These are phyloP conservation scores for Termitomyces sp. DNA, from an alignment of 1,284 basidiomycete genomes.

Conservation along the genomic window DNA sequence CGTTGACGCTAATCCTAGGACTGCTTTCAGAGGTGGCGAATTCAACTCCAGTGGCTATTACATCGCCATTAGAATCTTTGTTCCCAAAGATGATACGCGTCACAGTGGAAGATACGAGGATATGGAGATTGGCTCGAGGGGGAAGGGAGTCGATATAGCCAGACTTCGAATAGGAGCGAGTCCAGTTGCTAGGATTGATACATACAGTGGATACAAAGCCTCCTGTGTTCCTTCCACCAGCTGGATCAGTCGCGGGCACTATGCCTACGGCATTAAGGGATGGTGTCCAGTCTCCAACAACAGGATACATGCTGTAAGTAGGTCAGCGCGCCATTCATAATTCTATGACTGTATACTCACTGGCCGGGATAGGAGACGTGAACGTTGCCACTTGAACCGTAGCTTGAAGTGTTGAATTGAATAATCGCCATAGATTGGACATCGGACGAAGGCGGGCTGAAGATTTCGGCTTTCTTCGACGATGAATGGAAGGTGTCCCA, in stretches of 20 bases:
- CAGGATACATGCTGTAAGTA: slow-evolving; percentile 22
- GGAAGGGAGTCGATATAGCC: slow-evolving; percentile 56
- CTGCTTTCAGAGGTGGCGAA: slow-evolving; percentile 12
- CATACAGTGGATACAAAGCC: slow-evolving; percentile 28
- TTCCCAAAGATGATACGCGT: slow-evolving; percentile 28
- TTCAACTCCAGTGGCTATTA: slow-evolving; percentile 33
- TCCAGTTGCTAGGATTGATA: slow-evolving; percentile 35
- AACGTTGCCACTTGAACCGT: slow-evolving; percentile 42
- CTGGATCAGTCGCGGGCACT: slow-evolving; percentile 22
- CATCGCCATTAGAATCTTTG: slow-evolving; percentile 23
- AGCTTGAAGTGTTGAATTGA: slow-evolving; percentile 33
- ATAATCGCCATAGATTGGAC: slow-evolving; percentile 34
- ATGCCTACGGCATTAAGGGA: slow-evolving; percentile 28
- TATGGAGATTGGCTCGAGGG: slow-evolving; percentile 30
- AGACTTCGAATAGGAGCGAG: slow-evolving; percentile 37
- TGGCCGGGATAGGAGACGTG: slow-evolving; percentile 46
- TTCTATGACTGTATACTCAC: slow-evolving; percentile 28
- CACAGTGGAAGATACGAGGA: slow-evolving; percentile 30
- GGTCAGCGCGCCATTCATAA: background rate
- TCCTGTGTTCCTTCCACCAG: slow-evolving; percentile 28
- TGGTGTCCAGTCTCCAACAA: slow-evolving; percentile 28
- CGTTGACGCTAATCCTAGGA: slow-evolving; percentile 27
- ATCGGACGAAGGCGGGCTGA: slow-evolving; percentile 33
- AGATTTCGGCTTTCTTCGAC: slow-evolving; percentile 51
- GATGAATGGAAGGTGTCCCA: slow-evolving; percentile 48